Evolutionary conservation across 352 stramenopile genomes (phyloP), one percentile per base, ranked within the genome.

Genomic region (Pythium volutum): DNA sequence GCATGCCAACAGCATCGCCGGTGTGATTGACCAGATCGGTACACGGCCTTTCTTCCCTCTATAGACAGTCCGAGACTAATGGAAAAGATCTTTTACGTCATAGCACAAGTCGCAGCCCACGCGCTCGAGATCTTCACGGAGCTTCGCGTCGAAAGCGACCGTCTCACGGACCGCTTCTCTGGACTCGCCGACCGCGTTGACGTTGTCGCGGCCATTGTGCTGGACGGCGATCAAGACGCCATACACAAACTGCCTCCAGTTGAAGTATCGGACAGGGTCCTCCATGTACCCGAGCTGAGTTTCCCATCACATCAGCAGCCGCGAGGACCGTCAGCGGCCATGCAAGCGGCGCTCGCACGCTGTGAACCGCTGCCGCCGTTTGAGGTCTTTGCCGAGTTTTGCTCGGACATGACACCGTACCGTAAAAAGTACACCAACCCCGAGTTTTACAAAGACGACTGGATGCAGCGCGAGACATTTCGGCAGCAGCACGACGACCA

Each of bases 401-500:
- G 66, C 29, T n/a, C 50, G 22, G 42, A 39, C 36, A 64, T 55
- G 16, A 73, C 67, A 10, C 57, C 69, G 25, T 74, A 66, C 11
- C 55, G 67, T 11, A 82, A 80, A 55, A 86, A 87, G 43, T 88
- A 84, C 64, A 84, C 71, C 50, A 57, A 88, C 31, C 79, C 79
- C 8, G 66, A 70, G 8, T 87, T 87, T 46, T 84, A 85, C 62
- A 67, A 77, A 47, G 74, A 83, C 9, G 79, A 88, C 48, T 87
- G 76, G 79, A 70, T 82, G 48, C 75, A 78, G 29, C 70, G 73
- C 14, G 75, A 87, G 49, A 65, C 62, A 16, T 65, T 50, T 12
- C 58, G 64, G 15, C 58, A 68, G 11, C 60, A 69, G n/a, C 68
- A 54, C 56, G 59, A 41, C 20, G 34, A 47, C 22, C 55, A 61